Percentiles rank a stretch among this genome's conserved stretches.
Conservation (phyloP, 805 yeast species). For the Lipomyces oligophaga region DNA sequence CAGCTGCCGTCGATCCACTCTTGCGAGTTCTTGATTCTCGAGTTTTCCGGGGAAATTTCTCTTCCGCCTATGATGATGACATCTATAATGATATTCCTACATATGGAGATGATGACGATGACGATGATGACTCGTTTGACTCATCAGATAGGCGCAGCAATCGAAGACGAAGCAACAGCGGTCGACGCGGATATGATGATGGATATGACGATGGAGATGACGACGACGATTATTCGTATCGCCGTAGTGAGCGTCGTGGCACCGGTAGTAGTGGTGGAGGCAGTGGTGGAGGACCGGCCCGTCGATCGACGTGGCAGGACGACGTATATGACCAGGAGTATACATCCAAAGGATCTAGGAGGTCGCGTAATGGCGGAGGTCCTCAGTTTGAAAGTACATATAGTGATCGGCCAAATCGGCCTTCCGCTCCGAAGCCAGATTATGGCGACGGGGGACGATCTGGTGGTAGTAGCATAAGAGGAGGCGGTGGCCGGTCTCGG, state of each 20-base stretch:
- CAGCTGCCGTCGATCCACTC: conserved; percentile 83
- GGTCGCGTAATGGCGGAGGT: conserved; percentile 40
- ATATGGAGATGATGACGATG: conserved; percentile 35
- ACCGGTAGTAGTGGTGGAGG: conserved; percentile 29
- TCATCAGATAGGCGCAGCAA: conserved; percentile 20
- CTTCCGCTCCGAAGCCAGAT: conserved; percentile 44
- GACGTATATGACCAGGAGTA: conserved; percentile 62
- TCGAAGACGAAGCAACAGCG: conserved; percentile 6
- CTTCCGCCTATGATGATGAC: conserved; percentile 57
- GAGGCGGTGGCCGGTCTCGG: conserved; percentile 9
- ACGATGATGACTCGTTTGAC: conserved; percentile 17
- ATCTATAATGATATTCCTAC: conserved; percentile 75
- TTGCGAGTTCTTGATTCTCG: conserved; percentile 81
- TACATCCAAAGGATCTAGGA: conserved; percentile 1
- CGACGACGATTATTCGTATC: conserved; percentile 43
- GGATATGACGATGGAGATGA: conserved; percentile 31
- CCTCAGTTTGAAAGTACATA: conserved; percentile 43
- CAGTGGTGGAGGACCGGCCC: conserved; percentile 7
- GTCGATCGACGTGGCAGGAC: conserved; percentile 72
- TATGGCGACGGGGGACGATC: conserved; percentile 31
- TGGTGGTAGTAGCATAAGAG: conserved; percentile 16
- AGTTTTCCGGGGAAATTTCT: conserved; percentile 60
- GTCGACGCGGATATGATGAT: conserved; percentile 18
- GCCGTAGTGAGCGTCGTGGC: conserved; percentile 31
- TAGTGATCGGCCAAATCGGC: conserved; percentile 42